Conservation (phyloP, 129 eudicot species). For the Heracleum sosnowskyi region DNA sequence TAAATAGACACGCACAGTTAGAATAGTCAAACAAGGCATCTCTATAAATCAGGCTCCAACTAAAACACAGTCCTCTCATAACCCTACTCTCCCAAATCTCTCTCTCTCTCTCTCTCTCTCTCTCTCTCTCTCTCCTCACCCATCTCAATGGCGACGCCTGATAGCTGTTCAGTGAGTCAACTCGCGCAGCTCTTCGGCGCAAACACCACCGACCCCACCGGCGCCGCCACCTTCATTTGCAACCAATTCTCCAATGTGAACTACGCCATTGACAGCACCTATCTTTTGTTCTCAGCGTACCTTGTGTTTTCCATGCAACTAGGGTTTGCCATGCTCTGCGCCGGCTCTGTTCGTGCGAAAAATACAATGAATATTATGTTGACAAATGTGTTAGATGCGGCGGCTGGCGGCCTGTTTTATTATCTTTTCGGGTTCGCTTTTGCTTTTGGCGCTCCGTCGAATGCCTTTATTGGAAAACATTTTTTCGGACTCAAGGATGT, state of each 20-base stretch:
- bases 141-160: background rate
- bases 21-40: background rate
- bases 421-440: conserved; percentile 48
- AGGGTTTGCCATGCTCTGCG: conserved; percentile 59
- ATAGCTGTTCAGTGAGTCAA: conserved; percentile 10
- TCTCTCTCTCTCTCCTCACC: background rate
- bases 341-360: conserved; percentile 42
- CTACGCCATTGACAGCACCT: conserved; percentile 43
- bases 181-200: conserved; percentile 13
- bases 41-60: background rate
- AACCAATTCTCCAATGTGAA: conserved; percentile 27
- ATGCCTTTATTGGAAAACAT: conserved; percentile 40
- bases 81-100: background rate
- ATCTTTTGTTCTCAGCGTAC: conserved; percentile 49
- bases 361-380: conserved; percentile 33
- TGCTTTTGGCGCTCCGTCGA: conserved; percentile 47
- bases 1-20: background rate
- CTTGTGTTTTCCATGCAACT: conserved; percentile 53
- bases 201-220: conserved; percentile 24
- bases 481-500: conserved; percentile 32
- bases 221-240: conserved; percentile 39
- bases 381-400: conserved; percentile 49
- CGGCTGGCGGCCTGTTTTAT: conserved; percentile 46
- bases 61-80: background rate
- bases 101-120: background rate